Percentiles rank a stretch among this genome's conserved stretches.
Conservation (phyloP, 208 protist species). For the Polymyxa betae region DNA sequence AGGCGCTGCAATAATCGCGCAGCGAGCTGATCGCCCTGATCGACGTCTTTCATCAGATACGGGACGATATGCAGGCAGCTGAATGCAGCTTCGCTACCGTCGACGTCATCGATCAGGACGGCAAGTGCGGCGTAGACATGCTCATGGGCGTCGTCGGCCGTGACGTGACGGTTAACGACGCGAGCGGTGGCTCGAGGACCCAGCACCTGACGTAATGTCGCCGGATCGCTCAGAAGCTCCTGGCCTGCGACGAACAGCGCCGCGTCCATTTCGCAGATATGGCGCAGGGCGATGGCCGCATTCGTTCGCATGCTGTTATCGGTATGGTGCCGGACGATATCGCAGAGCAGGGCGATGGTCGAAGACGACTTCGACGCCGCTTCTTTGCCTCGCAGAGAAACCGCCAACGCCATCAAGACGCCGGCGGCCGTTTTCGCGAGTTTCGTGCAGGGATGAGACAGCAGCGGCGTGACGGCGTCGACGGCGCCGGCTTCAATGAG, state of each 20-base stretch:
- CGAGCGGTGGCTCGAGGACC: background rate
- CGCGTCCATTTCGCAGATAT: background rate
- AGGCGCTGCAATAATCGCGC: background rate
- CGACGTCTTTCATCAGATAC: background rate
- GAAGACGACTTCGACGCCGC: background rate
- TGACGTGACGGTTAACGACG: background rate
- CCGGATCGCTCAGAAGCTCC: background rate
- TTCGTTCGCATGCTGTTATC: conserved; percentile 26
- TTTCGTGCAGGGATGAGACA: background rate
- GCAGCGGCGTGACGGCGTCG: background rate
- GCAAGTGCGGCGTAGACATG: background rate
- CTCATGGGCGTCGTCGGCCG: background rate
- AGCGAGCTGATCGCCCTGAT: background rate
- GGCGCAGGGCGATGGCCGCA: conserved; percentile 14
- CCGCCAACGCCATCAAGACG: conserved; percentile 1
- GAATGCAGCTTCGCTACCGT: background rate
- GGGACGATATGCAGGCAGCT: conserved; percentile 16
- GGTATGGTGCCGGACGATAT: background rate
- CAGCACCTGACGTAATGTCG: background rate
- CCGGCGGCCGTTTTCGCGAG: background rate
- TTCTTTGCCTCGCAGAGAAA: background rate
- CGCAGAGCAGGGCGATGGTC: background rate
- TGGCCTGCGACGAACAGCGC: background rate
- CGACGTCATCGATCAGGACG: background rate
- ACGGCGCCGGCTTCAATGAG: conserved; percentile 15